Base-by-base conservation (phyloP, 345 rosid genomes). In the Eucalyptus fibrosa region DNA sequence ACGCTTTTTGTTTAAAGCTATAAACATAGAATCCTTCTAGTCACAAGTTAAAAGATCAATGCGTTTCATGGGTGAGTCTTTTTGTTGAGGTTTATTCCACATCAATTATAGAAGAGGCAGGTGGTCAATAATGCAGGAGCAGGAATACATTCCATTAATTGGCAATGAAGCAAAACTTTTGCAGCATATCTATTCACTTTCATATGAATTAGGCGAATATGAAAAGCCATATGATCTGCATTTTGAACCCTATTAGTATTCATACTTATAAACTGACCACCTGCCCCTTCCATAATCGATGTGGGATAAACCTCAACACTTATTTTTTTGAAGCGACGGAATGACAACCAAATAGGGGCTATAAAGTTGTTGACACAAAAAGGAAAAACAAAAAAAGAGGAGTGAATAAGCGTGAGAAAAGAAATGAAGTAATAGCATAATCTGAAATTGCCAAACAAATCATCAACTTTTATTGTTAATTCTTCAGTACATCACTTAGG, bases 221-320 rank as follows among this genome's bases (percentile, higher is more conserved):
- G 67, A 26, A 60, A 12, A 5, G 30, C 32, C 67, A 60, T 60
- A 60, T 60, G 4, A 60, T 12, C 32, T 0, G n/a, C 32, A 1
- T 60, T 60, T 26, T 60, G 67, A 60, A 60, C 1, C 8, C 12
- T 6, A 60, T 60, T 12, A 26, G 13, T 60, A 6, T 24, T 59
- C 32, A 26, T 51, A 51, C 21, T 51, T 51, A 51, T 51, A 51
- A 17, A 17, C 7, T 51, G 55, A 17, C 55, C 21, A 51, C 7
- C 7, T 17, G 0, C 23, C 9, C 23, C 8, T 18, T 51, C 23
- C 55, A 3, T 51, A 51, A 51, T 0, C 1, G 4, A 51, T 51
- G 9, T 18, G 55, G 9, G 55, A 51, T 51, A 51, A 51, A 18
- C 9, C 55, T 18, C 23, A 51, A 51, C 8, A 51, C 55, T 51